Conservation (phyloP, 164 flowering plant genomes). For the Piper betle region DNA sequence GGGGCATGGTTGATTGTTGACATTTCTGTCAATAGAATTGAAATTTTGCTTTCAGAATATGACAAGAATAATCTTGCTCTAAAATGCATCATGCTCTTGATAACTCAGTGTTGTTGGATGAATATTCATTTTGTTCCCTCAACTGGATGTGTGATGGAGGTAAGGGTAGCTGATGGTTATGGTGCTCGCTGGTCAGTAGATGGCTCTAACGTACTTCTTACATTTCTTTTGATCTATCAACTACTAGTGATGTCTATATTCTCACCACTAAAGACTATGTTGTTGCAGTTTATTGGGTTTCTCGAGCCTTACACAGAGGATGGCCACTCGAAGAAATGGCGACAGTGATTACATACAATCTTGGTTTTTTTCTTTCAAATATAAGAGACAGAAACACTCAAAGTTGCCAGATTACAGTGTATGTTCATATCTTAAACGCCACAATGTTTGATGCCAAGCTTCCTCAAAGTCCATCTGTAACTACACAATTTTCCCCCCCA, state of each 20-base stretch:
- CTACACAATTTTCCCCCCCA: no score
- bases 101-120: slow-evolving; percentile 52
- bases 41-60: slow-evolving; percentile 29
- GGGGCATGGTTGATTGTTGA: not conserved
- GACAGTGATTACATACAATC: slow-evolving; percentile 23
- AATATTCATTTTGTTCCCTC: slow-evolving; percentile 60
- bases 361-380: no score
- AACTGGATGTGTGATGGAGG: slow-evolving; percentile 60
- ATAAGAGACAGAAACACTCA: no score
- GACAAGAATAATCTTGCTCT: slow-evolving; percentile 47
- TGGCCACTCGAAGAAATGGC: slow-evolving; percentile 56
- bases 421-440: no score
- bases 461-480: no score
- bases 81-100: slow-evolving; percentile 28
- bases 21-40: not conserved
- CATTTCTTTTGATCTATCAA: not conserved
- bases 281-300: slow-evolving; percentile 74
- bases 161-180: slow-evolving; percentile 58
- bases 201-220: slow-evolving; percentile 44
- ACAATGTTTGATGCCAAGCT: no score
- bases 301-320: slow-evolving; percentile 71
- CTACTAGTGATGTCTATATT: not conserved
- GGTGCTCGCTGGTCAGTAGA: slow-evolving; percentile 84
- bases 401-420: no score
- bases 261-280: not conserved